Evolutionary conservation across 129 eudicot species (phyloP).

Genomic region (Logfia minima): DNA sequence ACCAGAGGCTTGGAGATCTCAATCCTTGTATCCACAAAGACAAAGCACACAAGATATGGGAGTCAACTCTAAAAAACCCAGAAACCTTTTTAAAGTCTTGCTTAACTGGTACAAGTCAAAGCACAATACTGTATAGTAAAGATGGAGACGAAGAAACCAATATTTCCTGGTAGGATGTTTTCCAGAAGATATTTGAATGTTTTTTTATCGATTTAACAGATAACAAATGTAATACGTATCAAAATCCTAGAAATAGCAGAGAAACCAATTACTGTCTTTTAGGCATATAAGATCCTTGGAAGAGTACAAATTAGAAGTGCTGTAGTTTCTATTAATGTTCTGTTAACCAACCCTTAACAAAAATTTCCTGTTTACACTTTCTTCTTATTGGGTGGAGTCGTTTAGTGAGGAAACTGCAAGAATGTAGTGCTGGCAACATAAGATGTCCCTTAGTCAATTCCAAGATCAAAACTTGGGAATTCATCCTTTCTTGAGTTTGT

Average conservation of each 20-base stretch:
- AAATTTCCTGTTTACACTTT: not conserved
- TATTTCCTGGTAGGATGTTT: constrained; percentile 13
- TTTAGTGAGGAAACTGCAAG: constrained; percentile 20
- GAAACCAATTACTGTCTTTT: not conserved
- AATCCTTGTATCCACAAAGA: constrained; percentile 39
- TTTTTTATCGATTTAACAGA: constrained; percentile 10
- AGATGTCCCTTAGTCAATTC: constrained; percentile 44
- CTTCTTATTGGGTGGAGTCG: not conserved
- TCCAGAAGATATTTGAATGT: constrained; percentile 2
- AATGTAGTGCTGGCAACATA: not conserved
- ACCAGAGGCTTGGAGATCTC: constrained; percentile 46
- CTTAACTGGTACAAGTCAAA: constrained; percentile 55
- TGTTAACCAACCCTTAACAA: not conserved
- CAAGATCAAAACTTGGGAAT: constrained; percentile 87
- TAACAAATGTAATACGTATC: not conserved
- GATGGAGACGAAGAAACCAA: constrained; percentile 21
- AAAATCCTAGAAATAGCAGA: constrained; percentile 18
- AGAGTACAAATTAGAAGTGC: not conserved
- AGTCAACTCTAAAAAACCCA: constrained; percentile 52
- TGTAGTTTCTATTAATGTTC: constrained; percentile 1
- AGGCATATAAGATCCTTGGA: constrained; percentile 7
- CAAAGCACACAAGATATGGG: constrained; percentile 46
- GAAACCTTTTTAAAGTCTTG: constrained; percentile 58
- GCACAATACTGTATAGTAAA: constrained; percentile 33
- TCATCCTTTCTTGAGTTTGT: constrained; percentile 34